Conservation (phyloP, 2,329 filamentous ascomycete genomes). For the Ascochyta fabae region DNA sequence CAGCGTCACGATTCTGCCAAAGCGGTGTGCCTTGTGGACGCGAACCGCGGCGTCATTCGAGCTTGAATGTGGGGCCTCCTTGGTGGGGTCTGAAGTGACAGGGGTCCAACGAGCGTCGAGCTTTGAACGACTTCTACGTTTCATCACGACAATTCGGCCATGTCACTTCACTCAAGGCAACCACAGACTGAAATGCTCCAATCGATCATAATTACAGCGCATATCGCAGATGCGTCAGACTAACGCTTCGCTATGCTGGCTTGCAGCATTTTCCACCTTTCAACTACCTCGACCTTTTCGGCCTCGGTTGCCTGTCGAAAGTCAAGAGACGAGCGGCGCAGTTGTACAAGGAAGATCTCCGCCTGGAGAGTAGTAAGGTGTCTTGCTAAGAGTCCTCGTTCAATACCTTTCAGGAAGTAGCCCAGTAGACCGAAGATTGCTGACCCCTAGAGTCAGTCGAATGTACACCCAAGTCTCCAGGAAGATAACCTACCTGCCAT, state of each 20-base stretch:
- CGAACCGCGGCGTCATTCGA: conserved; percentile 2
- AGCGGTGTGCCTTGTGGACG: conserved; percentile 4
- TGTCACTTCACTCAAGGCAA: too few species aligned
- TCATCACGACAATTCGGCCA: too few species aligned
- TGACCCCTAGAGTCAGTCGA: neutral
- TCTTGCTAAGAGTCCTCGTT: conserved; percentile 9
- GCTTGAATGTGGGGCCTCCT: neutral
- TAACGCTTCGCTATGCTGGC: conserved; percentile 5
- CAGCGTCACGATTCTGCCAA: conserved; percentile 19
- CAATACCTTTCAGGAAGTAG: conserved; percentile 21
- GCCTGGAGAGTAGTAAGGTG: conserved; percentile 21
- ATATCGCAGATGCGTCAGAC: neutral
- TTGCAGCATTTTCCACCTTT: conserved; percentile 6
- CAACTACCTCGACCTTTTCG: conserved; percentile 7
- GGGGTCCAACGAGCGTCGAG: neutral
- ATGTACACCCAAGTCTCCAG: neutral
- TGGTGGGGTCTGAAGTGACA: conserved; percentile 4
- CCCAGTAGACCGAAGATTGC: conserved; percentile 21
- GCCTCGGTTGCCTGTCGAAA: conserved; percentile 1
- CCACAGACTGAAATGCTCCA: too few species aligned
- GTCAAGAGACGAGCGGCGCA: conserved; percentile 13
- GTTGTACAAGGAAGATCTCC: conserved; percentile 18
- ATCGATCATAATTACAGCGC: neutral
- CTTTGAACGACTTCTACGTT: too few species aligned
- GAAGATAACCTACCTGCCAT: conserved; percentile 10